A percentile compares a stretch with the other conserved stretches of the same genome.
Conservation (phyloP, 768 basidiomycete genomes). For the Gymnopilus dilepis region DNA sequence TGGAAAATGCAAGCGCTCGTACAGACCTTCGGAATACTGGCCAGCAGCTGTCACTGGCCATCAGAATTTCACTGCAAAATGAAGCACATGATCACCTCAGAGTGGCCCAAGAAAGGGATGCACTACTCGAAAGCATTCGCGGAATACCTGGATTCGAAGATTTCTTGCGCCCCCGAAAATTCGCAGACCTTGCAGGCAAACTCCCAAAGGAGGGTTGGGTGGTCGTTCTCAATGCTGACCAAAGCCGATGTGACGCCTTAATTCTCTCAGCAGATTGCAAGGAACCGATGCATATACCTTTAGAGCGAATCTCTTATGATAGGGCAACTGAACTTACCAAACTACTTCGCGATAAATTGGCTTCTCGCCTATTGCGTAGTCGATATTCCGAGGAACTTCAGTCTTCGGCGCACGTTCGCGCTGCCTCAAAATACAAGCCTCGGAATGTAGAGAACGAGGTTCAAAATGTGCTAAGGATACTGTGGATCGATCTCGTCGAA, state of each 20-base stretch:
- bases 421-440: background rate
- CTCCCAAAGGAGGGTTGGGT: background rate
- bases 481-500: constrained; percentile 18
- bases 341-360: background rate
- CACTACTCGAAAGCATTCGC: constrained; percentile 19
- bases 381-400: background rate
- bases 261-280: constrained; percentile 7
- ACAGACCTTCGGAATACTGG: background rate
- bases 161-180: constrained; percentile 3
- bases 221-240: background rate
- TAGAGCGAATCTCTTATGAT: background rate
- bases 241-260: background rate
- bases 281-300: constrained; percentile 19
- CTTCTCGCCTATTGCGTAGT: background rate
- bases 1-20: constrained; percentile 7
- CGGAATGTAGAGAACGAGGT: background rate
- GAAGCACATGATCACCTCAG: constrained; percentile 10
- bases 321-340: background rate
- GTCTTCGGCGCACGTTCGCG: background rate
- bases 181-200: background rate
- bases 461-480: constrained; percentile 6
- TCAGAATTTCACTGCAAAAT: background rate
- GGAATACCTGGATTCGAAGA: constrained; percentile 23
- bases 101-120: constrained; percentile 25
- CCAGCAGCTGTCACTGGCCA: background rate